A percentile compares a stretch with the other conserved stretches of the same genome.
phyloP scores from a whole-genome alignment of 805 yeast genomes.

The Candida parachauliodes region DNA sequence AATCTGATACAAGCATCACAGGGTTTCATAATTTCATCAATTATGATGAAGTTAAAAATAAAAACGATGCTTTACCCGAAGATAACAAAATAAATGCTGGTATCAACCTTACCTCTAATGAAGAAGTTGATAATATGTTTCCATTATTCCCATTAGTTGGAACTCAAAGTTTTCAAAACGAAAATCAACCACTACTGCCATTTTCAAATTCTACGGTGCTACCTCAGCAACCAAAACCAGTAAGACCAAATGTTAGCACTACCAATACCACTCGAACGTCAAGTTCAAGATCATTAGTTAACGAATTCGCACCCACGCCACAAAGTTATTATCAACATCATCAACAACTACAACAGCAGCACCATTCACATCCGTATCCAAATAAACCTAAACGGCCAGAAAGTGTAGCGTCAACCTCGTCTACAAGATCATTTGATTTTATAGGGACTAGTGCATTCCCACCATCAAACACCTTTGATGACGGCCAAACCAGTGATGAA shows the following conservation, averaged over 20 bases:
- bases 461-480: slow-evolving; percentile 11
- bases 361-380: slow-evolving; percentile 23
- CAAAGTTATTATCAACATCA: too few species aligned
- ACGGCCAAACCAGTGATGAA: slow-evolving; percentile 4
- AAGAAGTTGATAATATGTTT: slow-evolving; percentile 32
- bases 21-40: not conserved
- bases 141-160: slow-evolving; percentile 44
- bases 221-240: slow-evolving; percentile 17
- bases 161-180: slow-evolving; percentile 31
- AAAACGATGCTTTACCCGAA: not conserved
- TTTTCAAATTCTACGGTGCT: slow-evolving; percentile 3
- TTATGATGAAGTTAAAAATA: too few species aligned
- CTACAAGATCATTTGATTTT: slow-evolving; percentile 16
- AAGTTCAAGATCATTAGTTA: slow-evolving; percentile 1
- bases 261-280: slow-evolving; percentile 6
- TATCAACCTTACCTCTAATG: slow-evolving; percentile 17
- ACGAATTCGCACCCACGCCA: slow-evolving; percentile 2
- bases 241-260: slow-evolving; percentile 13
- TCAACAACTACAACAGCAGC: slow-evolving; percentile 7
- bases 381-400: slow-evolving; percentile 38
- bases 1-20: not conserved
- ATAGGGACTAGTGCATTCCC: slow-evolving; percentile 12
- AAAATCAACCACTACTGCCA: slow-evolving; percentile 34
- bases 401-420: slow-evolving; percentile 36
- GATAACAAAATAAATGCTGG: slow-evolving; percentile 5